Percentiles rank a stretch among this genome's conserved stretches.
Evolutionary conservation across 139 green algal species (phyloP).

Genomic region (Tetraselmis chui): DNA sequence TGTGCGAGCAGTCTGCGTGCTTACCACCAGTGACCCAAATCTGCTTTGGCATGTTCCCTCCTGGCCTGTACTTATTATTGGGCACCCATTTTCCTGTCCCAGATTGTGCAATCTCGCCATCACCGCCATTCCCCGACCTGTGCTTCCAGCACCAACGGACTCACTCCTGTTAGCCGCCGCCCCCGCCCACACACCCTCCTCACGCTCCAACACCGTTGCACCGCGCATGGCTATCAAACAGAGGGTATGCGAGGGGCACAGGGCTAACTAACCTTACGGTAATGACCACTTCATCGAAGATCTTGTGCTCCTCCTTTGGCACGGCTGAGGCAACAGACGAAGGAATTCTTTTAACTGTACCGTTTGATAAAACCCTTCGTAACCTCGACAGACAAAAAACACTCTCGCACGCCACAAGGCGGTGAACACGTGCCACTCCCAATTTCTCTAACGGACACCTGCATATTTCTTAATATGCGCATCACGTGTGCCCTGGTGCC

Average conservation of each 20-base stretch:
- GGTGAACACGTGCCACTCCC: background rate
- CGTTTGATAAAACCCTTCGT: background rate
- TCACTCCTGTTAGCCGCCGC: background rate
- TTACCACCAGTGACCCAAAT: slow-evolving; percentile 61
- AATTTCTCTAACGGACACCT: too few relatives aligned
- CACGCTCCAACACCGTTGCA: background rate
- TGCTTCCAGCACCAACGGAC: background rate
- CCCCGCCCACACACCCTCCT: too few relatives aligned
- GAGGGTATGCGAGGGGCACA: background rate
- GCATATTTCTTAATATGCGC: background rate
- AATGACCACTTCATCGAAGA: slow-evolving; percentile 69
- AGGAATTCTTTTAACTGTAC: background rate
- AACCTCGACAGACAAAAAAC: background rate
- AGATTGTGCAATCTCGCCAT: slow-evolving; percentile 55
- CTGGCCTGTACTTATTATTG: slow-evolving; percentile 76
- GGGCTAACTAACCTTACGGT: slow-evolving; percentile 43
- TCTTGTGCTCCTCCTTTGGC: slow-evolving; percentile 49
- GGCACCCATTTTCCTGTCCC: slow-evolving; percentile 46
- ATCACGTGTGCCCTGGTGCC: background rate
- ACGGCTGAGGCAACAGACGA: background rate
- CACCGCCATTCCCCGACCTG: slow-evolving; percentile 59
- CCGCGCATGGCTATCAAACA: background rate
- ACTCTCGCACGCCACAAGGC: background rate
- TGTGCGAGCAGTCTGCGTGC: too few relatives aligned
- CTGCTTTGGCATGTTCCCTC: slow-evolving; percentile 51